These are phyloP conservation scores for Lasiodiplodia gonubiensis DNA, from an alignment of 2,329 filamentous ascomycete genomes.

Conservation along the genomic window DNA sequence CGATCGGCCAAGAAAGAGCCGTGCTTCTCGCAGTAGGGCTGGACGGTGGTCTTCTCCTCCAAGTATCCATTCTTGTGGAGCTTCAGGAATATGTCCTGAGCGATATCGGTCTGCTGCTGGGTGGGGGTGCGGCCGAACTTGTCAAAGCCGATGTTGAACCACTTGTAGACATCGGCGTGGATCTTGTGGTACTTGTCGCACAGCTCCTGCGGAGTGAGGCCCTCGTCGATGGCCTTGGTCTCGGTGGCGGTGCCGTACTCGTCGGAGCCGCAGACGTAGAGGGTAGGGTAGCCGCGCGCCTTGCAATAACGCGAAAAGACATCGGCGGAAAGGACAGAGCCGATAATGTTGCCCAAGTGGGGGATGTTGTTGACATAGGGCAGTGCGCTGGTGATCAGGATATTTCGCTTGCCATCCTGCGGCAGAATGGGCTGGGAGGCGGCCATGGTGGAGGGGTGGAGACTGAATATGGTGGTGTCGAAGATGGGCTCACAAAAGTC, in stretches of 20 bases:
- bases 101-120: conserved; percentile 85
- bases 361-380: conserved; percentile 80
- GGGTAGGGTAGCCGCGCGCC: conserved; percentile 76
- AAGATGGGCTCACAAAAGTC: conserved; percentile 16
- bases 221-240: conserved; percentile 91
- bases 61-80: conserved; percentile 89
- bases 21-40: conserved; percentile 85
- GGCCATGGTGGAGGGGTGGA: conserved; percentile 29
- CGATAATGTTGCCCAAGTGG: conserved; percentile 88
- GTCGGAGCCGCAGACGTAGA: conserved; percentile 88
- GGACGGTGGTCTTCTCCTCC: conserved; percentile 83
- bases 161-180: conserved; percentile 90
- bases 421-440: conserved; percentile 53
- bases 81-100: conserved; percentile 86
- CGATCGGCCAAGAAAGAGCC: conserved; percentile 56
- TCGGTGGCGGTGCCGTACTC: conserved; percentile 97
- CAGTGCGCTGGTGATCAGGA: conserved; percentile 88
- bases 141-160: conserved; percentile 95
- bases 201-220: conserved; percentile 78
- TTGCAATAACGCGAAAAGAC: conserved; percentile 78
- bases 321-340: conserved; percentile 86
- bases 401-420: conserved; percentile 72
- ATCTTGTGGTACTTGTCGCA: conserved; percentile 93
- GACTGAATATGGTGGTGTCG: background rate
- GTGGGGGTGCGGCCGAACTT: conserved; percentile 94